Evolutionary conservation across 352 stramenopile species (phyloP).

Genomic region (Plasmopara halstedii): DNA sequence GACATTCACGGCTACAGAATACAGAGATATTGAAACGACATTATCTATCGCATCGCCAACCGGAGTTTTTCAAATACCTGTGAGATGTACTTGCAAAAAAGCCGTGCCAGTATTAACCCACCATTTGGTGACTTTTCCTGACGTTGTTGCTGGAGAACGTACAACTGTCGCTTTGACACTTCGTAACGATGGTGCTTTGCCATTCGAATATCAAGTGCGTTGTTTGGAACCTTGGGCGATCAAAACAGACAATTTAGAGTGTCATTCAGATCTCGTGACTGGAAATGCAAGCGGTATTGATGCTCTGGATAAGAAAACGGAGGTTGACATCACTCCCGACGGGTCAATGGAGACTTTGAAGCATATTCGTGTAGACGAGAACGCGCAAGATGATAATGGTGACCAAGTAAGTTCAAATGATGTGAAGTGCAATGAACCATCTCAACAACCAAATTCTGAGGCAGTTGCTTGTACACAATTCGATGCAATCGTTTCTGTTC

Average conservation of each 20-base stretch:
- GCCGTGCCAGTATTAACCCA: conserved; percentile 52
- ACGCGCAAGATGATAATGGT: no score
- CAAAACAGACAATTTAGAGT: background rate
- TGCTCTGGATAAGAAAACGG: no score
- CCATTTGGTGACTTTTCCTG: conserved; percentile 40
- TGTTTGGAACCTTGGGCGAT: background rate
- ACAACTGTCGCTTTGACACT: conserved; percentile 43
- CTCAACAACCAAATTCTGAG: no score
- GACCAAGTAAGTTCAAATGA: no score
- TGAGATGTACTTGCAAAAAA: conserved; percentile 81
- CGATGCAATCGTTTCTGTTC: no score
- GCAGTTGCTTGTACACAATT: no score
- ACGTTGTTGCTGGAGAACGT: conserved; percentile 77
- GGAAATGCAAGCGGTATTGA: background rate
- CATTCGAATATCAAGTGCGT: conserved; percentile 38
- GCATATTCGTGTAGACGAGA: no score
- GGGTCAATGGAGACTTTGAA: no score
- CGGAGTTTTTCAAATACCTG: conserved; percentile 63
- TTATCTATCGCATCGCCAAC: conserved; percentile 72
- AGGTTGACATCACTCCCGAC: no score
- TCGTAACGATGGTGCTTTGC: conserved; percentile 66
- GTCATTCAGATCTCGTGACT: no score
- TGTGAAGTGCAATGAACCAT: no score
- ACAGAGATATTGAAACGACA: conserved; percentile 55
- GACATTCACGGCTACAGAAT: conserved; percentile 52